Evolutionary conservation across 2,329 filamentous ascomycete species (phyloP).

Genomic region (Hymenoscyphus scutula): DNA sequence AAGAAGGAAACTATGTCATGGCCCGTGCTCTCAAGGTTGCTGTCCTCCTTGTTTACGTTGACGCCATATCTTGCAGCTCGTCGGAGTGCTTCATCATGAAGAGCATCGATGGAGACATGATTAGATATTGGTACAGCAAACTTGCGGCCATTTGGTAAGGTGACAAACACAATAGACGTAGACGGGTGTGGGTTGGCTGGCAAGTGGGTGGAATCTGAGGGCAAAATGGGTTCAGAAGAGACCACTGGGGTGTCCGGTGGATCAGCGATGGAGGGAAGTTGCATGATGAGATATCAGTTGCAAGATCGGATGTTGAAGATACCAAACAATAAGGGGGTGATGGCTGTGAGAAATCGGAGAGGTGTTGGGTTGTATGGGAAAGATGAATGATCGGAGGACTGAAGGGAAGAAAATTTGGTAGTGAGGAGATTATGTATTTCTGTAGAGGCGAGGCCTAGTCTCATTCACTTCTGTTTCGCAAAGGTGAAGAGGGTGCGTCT

Average conservation of each 20-base stretch:
- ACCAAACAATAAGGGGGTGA: too few species aligned
- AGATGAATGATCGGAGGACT: too few species aligned
- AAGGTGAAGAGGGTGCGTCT: neutral
- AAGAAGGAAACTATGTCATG: slow-evolving; percentile 5
- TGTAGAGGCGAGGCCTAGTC: too few species aligned
- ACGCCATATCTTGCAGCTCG: slow-evolving; percentile 13
- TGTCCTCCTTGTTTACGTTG: slow-evolving; percentile 1
- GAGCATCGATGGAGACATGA: slow-evolving; percentile 7
- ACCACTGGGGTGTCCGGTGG: neutral
- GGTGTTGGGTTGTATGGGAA: too few species aligned
- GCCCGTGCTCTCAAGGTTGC: slow-evolving; percentile 12
- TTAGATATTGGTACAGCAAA: slow-evolving; percentile 9
- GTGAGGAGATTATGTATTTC: too few species aligned
- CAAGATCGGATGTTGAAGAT: too few species aligned
- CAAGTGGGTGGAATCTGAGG: neutral
- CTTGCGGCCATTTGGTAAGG: slow-evolving; percentile 10
- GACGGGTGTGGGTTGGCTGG: slow-evolving; percentile 8
- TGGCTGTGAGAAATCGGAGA: too few species aligned
- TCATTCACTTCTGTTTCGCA: too few species aligned
- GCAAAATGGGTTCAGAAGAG: neutral
- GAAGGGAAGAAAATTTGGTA: too few species aligned
- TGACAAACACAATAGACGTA: slow-evolving; percentile 14
- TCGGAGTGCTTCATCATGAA: slow-evolving; percentile 11
- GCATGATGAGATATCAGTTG: too few species aligned
- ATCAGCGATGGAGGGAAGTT: neutral